Conservation (phyloP, 1,139 yeast species). For the Yamadazyma oceani region DNA sequence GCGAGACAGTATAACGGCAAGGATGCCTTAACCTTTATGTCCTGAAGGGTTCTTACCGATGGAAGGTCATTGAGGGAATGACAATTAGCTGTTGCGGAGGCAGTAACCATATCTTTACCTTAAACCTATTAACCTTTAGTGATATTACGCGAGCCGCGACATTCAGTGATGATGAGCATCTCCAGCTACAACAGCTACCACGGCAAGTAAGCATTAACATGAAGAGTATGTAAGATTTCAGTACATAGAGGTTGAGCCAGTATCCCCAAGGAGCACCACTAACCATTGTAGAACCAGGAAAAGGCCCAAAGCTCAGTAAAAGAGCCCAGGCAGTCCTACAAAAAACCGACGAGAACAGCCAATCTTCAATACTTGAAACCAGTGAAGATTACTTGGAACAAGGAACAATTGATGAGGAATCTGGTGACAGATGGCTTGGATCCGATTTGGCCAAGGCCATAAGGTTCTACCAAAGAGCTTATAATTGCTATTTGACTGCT, state of each 20-base stretch:
- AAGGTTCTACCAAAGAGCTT: constrained; percentile 54
- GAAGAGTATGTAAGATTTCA: constrained; percentile 8
- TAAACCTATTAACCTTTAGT: no score
- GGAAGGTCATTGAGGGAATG: no score
- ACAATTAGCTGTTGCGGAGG: no score
- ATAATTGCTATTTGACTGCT: constrained; percentile 33
- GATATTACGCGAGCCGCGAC: no score
- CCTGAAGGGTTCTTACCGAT: constrained; percentile 4
- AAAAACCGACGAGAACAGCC: constrained; percentile 2
- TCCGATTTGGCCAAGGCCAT: constrained; percentile 54
- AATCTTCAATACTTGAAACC: constrained; percentile 18
- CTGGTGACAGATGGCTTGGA: constrained; percentile 59
- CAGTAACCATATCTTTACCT: no score
- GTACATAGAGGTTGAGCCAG: no score
- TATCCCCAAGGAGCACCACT: no score
- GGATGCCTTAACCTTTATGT: constrained; percentile 1
- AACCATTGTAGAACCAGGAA: constrained; percentile 8
- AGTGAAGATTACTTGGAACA: constrained; percentile 48
- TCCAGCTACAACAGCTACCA: no score
- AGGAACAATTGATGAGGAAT: constrained; percentile 52
- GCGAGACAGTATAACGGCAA: constrained; percentile 1
- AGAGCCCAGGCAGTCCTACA: constrained; percentile 9
- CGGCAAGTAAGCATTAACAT: no score
- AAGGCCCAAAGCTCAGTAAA: constrained; percentile 23
- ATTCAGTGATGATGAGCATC: no score